Evolutionary conservation across 352 stramenopile genomes (phyloP), one percentile per base, ranked within the genome.

Genomic region (Phytophthora chlamydospora): DNA sequence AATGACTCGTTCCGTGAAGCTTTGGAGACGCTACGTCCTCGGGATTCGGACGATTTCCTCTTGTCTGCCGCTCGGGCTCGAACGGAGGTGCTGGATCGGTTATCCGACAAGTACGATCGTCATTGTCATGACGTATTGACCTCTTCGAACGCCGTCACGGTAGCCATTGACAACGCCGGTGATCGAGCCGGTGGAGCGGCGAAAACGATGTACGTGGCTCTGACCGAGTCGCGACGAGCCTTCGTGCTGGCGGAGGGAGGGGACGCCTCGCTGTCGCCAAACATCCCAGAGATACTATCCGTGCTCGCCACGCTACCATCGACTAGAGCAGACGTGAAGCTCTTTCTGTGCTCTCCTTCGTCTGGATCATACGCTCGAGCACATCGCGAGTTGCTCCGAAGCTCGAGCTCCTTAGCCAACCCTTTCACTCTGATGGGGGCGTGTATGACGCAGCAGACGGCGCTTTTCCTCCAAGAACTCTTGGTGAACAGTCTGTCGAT

Each of bases 371-470:
- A 60, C 19, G 17, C 39, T 4, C 36, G 31, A 14, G 45, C 57
- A 7, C 62, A 62, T 53, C 50, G 27, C 7, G 50, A 72, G 12
- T 42, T 72, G 43, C 47, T 56, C 6, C 40, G 17, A 31, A 49
- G 17, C 39, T n/a, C 31, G 19, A 57, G 14, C 32, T 35, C 50
- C n/a, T n/a, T n/a, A 13, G 14, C 12, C 24, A 72, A 69, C 17
- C 16, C 50, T n/a, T 47, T 76, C 14, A 45, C 52, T 24, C 55
- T 78, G 1, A 62, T 71, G 49, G 71, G 71, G 1, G 58, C 45
- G 13, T 79, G 71, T 31, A 68, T 79, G 71, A 50, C 48, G 0
- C 71, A 79, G 40, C 71, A 79, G 40, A 71, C 71, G 34, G 50
- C 33, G 6, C 43, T 79, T 33, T 31, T 79, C 9, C 19, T 79